phyloP scores from a whole-genome alignment of 768 basidiomycete species.

The Gyrodon lividus region DNA sequence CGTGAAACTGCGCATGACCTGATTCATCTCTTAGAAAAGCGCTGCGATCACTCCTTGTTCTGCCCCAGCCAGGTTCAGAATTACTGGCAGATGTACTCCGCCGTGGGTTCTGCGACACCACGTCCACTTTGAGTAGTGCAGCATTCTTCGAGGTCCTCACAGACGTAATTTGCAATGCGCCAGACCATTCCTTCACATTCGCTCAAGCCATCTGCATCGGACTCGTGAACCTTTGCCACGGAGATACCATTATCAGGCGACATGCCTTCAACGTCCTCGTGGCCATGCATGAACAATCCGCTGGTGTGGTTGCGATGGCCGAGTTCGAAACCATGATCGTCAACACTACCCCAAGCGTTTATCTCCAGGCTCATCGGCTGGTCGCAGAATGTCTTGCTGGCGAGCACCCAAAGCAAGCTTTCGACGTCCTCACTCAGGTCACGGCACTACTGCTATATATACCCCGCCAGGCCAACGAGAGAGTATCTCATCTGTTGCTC shows the following conservation, averaged over 20 bases:
- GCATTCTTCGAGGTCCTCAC: constrained; percentile 79
- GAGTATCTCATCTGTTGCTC: constrained; percentile 59
- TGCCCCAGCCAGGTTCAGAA: constrained; percentile 50
- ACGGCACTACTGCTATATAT: constrained; percentile 71
- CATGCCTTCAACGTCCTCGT: constrained; percentile 79
- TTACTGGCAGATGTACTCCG: constrained; percentile 66
- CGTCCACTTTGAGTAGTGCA: constrained; percentile 53
- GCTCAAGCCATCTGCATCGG: constrained; percentile 75
- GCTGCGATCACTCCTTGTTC: constrained; percentile 63
- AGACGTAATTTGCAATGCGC: constrained; percentile 58
- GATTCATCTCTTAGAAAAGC: constrained; percentile 58
- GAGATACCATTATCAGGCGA: constrained; percentile 59
- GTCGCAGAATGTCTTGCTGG: constrained; percentile 78
- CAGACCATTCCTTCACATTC: constrained; percentile 64
- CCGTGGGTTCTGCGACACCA: constrained; percentile 64
- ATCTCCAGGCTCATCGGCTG: constrained; percentile 75
- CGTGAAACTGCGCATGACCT: constrained; percentile 1
- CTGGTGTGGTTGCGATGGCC: constrained; percentile 66
- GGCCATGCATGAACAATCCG: constrained; percentile 62
- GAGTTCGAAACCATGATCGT: constrained; percentile 72
- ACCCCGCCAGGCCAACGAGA: constrained; percentile 45
- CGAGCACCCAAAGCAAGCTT: constrained; percentile 66
- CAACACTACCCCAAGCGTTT: constrained; percentile 72
- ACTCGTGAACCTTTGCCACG: constrained; percentile 82
- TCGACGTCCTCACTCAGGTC: constrained; percentile 66